Percentiles rank a stretch among this genome's conserved stretches.
These are phyloP conservation scores for Karstenula rhodostoma DNA, from an alignment of 2,329 filamentous ascomycete genomes.

Conservation along the genomic window DNA sequence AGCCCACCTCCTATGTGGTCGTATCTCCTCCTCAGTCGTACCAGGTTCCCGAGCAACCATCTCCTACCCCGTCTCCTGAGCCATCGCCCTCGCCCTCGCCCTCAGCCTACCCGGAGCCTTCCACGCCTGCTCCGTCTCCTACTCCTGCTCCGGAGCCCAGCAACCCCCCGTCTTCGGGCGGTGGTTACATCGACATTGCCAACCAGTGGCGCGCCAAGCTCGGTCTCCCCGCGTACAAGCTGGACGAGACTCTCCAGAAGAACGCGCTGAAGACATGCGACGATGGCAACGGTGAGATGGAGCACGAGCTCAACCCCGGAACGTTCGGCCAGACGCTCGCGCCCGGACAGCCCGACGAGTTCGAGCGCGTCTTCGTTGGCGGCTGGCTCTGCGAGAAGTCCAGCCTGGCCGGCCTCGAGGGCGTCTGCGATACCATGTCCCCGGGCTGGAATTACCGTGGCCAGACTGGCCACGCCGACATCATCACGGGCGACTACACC, in stretches of 20 bases:
- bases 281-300: constrained; percentile 40
- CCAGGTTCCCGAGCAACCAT: constrained; percentile 18
- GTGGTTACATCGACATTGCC: constrained; percentile 38
- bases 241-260: constrained; percentile 32
- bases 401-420: constrained; percentile 33
- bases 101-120: constrained; percentile 8
- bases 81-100: neutral
- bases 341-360: constrained; percentile 32
- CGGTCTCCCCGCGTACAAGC: constrained; percentile 29
- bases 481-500: constrained; percentile 37
- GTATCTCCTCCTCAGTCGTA: constrained; percentile 15
- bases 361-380: constrained; percentile 42
- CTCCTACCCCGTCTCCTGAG: constrained; percentile 7
- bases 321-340: constrained; percentile 41
- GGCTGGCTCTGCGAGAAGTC: constrained; percentile 48
- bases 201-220: constrained; percentile 40
- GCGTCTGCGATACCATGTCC: constrained; percentile 32
- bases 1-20: constrained; percentile 37
- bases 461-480: constrained; percentile 44
- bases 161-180: constrained; percentile 20
- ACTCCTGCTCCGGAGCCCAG: constrained; percentile 10
- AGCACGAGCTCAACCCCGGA: constrained; percentile 43
- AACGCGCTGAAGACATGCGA: constrained; percentile 36
- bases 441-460: constrained; percentile 41
- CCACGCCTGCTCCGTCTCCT: neutral